phyloP scores from a whole-genome alignment of 164 flowering plant species.

The Platanus orientalis region DNA sequence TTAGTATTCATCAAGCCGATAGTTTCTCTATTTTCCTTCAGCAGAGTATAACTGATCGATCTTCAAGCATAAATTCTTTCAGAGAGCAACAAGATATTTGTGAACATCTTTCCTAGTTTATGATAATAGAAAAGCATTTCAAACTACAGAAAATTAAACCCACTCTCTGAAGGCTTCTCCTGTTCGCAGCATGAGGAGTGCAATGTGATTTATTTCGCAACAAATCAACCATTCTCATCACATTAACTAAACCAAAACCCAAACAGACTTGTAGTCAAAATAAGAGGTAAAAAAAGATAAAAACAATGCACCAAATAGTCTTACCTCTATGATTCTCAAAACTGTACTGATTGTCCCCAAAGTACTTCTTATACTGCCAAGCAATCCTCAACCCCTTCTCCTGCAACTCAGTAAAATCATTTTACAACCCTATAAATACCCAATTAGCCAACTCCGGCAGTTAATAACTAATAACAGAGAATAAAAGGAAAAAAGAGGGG shows the following conservation, averaged over 20 bases:
- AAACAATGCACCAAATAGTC: neutral
- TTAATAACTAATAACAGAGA: neutral
- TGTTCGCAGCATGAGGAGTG: no score
- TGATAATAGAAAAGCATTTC: neutral
- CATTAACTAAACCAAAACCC: neutral
- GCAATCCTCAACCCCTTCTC: constrained; percentile 90
- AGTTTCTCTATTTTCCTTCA: no score
- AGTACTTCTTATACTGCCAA: constrained; percentile 95
- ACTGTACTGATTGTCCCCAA: constrained; percentile 51
- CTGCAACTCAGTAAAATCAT: constrained; percentile 27
- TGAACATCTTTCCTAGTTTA: neutral
- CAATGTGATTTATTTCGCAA: neutral
- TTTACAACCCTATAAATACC: neutral
- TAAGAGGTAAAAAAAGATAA: neutral
- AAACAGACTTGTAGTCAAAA: neutral
- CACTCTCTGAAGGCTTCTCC: no score
- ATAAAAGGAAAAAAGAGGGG: neutral
- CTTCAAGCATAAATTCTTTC: no score
- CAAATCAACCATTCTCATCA: neutral
- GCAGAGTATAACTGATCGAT: no score
- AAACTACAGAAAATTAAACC: neutral
- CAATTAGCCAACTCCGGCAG: neutral
- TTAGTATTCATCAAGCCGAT: no score
- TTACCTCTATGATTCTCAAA: constrained; percentile 39
- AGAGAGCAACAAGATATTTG: neutral